Evolutionary conservation across 2,329 filamentous ascomycete genomes (phyloP), one percentile per base, ranked within the genome.

Genomic region (Massarina eburnea): DNA sequence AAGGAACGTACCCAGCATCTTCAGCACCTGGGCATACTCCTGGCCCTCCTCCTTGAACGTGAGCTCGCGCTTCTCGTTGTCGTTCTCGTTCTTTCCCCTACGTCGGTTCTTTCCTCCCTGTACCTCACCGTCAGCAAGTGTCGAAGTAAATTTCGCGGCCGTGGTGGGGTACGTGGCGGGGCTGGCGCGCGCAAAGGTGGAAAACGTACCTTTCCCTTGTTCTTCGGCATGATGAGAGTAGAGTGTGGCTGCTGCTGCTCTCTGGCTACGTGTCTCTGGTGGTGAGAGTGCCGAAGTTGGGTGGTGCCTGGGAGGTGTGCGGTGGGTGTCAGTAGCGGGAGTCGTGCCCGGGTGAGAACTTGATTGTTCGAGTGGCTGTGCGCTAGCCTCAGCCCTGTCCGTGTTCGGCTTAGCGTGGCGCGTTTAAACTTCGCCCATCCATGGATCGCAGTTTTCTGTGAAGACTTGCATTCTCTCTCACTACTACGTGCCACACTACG

Each of bases 41-140:
- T 97, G 92, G 60, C 92, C 92, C 71, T 97, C 92, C 74, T 97
- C 94, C 79, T 96, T 96, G 85, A 97, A 97, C 68, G 90, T 92
- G 67, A 97, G 82, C 76, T 97, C 92, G 75, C 92, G 91, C 82
- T 96, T 96, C 80, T 96, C 91, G 72, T 96, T 95, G 80, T 97
- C 94, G 58, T 70, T 70, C 79, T 95, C 90, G 83, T 95, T 95
- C 87, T 96, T 97, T 78, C 92, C 92, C 79, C 94, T 85, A 84
- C 92, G 88, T 76, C 92, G 82, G 79, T 97, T 97, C 83, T 97
- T 97, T 79, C 92, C 92, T 75, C 92, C 92, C 90, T 94, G 45
- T 30, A 21, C 33, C 14, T 3, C 9, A 14, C 4, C 36, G 52
- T 62, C 45, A 68, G 58, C 18, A 36, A 45, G 38, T 21, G 29